phyloP scores from a whole-genome alignment of 495 filamentous ascomycete species.

The Trichoderma gamsii region DNA sequence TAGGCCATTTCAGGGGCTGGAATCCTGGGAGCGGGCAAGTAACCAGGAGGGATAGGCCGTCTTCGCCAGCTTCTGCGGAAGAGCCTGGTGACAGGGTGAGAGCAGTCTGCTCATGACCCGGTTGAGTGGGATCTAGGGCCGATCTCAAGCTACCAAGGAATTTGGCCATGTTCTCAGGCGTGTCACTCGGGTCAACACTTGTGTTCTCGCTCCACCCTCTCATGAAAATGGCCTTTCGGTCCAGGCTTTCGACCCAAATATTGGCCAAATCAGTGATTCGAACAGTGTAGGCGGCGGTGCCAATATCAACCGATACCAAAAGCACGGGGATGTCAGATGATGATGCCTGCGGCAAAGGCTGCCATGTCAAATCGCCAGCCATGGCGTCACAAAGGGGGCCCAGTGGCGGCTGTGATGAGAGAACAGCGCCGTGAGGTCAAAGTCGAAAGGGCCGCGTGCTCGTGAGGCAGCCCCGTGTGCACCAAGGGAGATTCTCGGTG shows the following conservation, averaged over 20 bases:
- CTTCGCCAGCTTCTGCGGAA: conserved; percentile 22
- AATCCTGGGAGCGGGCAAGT: conserved; percentile 63
- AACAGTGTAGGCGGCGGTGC: conserved; percentile 57
- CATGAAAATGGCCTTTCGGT: conserved; percentile 54
- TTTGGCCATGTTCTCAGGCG: conserved; percentile 59
- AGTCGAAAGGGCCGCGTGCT: conserved; percentile 2
- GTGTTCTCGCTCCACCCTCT: conserved; percentile 61
- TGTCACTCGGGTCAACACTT: conserved; percentile 81
- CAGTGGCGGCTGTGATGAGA: neutral
- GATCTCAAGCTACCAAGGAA: conserved; percentile 67
- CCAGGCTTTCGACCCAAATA: conserved; percentile 74
- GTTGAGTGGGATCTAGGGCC: conserved; percentile 43
- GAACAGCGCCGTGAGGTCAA: neutral
- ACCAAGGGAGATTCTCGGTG: neutral
- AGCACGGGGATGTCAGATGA: conserved; percentile 34
- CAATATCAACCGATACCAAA: conserved; percentile 37
- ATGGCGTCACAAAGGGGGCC: conserved; percentile 18
- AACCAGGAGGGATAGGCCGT: conserved; percentile 49
- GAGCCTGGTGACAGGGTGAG: conserved; percentile 26
- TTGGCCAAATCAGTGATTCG: conserved; percentile 77
- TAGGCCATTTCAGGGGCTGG: conserved; percentile 61
- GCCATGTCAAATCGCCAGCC: conserved; percentile 27
- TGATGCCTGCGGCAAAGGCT: conserved; percentile 28
- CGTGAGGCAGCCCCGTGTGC: conserved; percentile 3
- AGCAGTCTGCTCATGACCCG: conserved; percentile 34